Evolutionary conservation across 2,329 filamentous ascomycete genomes (phyloP), one percentile per base, ranked within the genome.

Genomic region (Tolypocladium ophioglossoides): DNA sequence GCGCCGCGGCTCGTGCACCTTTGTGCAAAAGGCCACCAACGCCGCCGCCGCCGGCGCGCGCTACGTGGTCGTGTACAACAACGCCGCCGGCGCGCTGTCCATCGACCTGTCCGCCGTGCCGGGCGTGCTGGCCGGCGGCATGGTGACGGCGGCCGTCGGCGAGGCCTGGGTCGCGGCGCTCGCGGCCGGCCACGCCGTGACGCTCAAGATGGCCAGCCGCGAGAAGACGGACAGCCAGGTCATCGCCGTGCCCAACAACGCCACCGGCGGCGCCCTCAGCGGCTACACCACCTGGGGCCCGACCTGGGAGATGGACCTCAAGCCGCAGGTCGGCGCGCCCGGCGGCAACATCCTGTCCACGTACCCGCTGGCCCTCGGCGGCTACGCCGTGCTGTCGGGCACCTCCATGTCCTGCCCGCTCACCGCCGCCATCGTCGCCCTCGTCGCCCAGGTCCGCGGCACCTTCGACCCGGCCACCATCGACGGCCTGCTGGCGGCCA

Each of bases 51-150:
- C 73, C 50, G 83, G 83, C 12, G 83, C 80, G 51, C 76, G 78
- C 62, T 83, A 84, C 58, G 66, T 86, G 53, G 67, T 86, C 58
- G 70, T 83, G 61, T 86, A 85, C 67, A 85, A 85, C 72, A 81
- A 79, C 57, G 57, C 52, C 20, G 57, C 60, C 8, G 70, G 68
- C 16, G 68, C 73, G 3, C 58, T 63, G 5, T 57, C 61, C 9
- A 69, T 72, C 12, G 65, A 72, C 39, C 67, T 71, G 3, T 57
- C 62, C 0, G 34, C 47, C 1, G 69, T 70, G 1, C 41, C 62
- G 0, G 64, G 64, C 2, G 62, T 78, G 46, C 39, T 62, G 12
- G 75, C 65, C 14, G 63, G 68, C 0, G 74, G 67, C 48, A 76
- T 77, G 65, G 71, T 76, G 1, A 68, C 69, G 1, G 63, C 70